Conservation (phyloP, 2,329 filamentous ascomycete genomes). For the Venturiaceae sp. region DNA sequence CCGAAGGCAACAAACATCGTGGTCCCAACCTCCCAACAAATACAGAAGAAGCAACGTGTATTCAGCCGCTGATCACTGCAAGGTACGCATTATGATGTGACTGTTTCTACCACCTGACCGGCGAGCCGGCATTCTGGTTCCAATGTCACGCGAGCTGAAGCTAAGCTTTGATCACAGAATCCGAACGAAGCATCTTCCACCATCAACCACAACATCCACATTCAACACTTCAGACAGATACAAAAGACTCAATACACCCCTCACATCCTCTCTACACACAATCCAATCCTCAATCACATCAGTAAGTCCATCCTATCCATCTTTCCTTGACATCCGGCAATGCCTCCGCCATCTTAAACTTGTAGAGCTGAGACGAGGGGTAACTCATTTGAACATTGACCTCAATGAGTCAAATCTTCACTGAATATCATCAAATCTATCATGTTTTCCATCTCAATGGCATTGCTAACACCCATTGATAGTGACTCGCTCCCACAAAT, state of each 20-base stretch:
- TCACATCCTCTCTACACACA: neutral
- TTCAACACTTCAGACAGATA: neutral
- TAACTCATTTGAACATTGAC: neutral
- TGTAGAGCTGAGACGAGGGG: neutral
- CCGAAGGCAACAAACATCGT: neutral
- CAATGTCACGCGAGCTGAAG: too few relatives aligned
- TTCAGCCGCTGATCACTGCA: too few relatives aligned
- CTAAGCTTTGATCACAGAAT: too few relatives aligned
- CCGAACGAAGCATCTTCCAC: neutral
- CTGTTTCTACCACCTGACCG: neutral
- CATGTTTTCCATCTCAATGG: neutral
- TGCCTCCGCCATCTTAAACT: neutral
- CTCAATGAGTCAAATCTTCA: neutral
- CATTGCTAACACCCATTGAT: conserved; percentile 3
- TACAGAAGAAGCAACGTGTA: too few relatives aligned
- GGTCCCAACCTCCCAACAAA: neutral
- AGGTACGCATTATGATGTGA: neutral
- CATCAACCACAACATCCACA: neutral
- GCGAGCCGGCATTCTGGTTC: too few relatives aligned
- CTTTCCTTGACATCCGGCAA: neutral
- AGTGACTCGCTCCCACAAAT: conserved; percentile 99
- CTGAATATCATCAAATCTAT: neutral
- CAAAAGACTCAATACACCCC: neutral
- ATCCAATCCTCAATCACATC: neutral
- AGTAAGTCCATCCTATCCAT: neutral